These are phyloP conservation scores for Geotrichum cucujoidarum DNA, from an alignment of 1,139 yeast species.

Conservation along the genomic window DNA sequence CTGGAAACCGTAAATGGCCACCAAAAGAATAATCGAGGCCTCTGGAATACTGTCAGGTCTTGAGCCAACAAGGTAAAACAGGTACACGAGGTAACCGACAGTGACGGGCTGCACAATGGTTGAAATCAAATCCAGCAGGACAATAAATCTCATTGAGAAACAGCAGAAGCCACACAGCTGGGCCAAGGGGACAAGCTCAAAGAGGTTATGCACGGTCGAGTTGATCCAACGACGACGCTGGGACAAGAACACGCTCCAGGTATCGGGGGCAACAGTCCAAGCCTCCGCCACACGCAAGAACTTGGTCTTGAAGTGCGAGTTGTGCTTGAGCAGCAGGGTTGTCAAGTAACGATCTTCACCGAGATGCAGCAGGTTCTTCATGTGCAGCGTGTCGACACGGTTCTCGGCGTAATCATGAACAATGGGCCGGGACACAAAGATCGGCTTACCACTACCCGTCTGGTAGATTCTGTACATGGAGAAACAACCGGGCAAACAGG, in stretches of 20 bases:
- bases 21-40: constrained; percentile 36
- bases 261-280: constrained; percentile 37
- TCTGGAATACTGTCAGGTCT: constrained; percentile 34
- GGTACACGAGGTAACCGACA: constrained; percentile 35
- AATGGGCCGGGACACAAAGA: constrained; percentile 39
- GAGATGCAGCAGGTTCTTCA: constrained; percentile 40
- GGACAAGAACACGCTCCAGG: constrained; percentile 34
- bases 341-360: constrained; percentile 44
- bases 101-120: constrained; percentile 39
- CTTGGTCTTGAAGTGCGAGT: constrained; percentile 32
- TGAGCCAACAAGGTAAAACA: constrained; percentile 35
- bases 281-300: constrained; percentile 37
- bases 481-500: constrained; percentile 45
- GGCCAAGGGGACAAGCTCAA: constrained; percentile 33
- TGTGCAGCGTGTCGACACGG: constrained; percentile 40
- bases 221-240: constrained; percentile 41
- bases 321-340: constrained; percentile 37
- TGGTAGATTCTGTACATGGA: constrained; percentile 39
- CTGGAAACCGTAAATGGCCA: constrained; percentile 37
- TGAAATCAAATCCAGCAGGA: constrained; percentile 37
- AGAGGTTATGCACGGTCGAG: constrained; percentile 39
- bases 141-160: constrained; percentile 38
- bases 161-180: constrained; percentile 39
- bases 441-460: constrained; percentile 38
- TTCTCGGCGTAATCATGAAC: constrained; percentile 39